A percentile compares a stretch with the other conserved stretches of the same genome.
phyloP scores from a whole-genome alignment of 129 eudicot genomes.

The Mikania micrantha region DNA sequence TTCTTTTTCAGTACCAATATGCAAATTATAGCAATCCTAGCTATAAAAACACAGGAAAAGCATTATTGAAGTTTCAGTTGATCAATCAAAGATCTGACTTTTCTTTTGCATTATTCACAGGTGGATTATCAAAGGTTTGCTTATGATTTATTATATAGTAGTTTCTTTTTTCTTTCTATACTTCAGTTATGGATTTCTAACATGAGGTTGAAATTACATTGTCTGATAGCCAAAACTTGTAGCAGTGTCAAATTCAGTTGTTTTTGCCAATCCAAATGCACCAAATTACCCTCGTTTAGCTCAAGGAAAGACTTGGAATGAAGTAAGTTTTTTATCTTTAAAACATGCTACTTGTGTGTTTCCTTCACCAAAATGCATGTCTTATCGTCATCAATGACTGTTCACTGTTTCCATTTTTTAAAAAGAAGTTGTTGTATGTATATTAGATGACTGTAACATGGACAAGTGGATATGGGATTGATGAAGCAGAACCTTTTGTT shows the following conservation, averaged over 20 bases:
- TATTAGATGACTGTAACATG: slow-evolving; percentile 80
- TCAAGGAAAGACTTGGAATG: slow-evolving; percentile 90
- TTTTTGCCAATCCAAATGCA: slow-evolving; percentile 78
- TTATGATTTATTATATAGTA: neutral
- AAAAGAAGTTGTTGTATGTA: neutral
- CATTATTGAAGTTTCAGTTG: slow-evolving; percentile 67
- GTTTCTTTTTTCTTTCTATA: neutral
- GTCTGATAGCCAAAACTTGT: slow-evolving; percentile 73
- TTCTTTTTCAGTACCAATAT: slow-evolving; percentile 57
- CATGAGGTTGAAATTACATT: neutral
- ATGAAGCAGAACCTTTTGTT: slow-evolving; percentile 66
- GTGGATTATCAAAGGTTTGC: slow-evolving; percentile 74
- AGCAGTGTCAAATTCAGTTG: slow-evolving; percentile 62
- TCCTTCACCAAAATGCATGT: neutral
- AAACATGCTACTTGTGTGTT: neutral
- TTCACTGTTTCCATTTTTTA: neutral
- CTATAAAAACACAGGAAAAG: slow-evolving; percentile 66
- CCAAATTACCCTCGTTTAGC: slow-evolving; percentile 96
- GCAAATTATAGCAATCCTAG: slow-evolving; percentile 70
- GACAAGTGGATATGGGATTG: slow-evolving; percentile 79
- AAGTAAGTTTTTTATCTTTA: slow-evolving; percentile 46
- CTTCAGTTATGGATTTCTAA: neutral
- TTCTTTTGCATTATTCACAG: slow-evolving; percentile 77
- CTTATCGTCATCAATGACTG: too few relatives aligned
- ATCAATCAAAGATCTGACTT: slow-evolving; percentile 88